Base-by-base conservation (phyloP, 495 filamentous ascomycete genomes). In the Viridothelium virens region DNA sequence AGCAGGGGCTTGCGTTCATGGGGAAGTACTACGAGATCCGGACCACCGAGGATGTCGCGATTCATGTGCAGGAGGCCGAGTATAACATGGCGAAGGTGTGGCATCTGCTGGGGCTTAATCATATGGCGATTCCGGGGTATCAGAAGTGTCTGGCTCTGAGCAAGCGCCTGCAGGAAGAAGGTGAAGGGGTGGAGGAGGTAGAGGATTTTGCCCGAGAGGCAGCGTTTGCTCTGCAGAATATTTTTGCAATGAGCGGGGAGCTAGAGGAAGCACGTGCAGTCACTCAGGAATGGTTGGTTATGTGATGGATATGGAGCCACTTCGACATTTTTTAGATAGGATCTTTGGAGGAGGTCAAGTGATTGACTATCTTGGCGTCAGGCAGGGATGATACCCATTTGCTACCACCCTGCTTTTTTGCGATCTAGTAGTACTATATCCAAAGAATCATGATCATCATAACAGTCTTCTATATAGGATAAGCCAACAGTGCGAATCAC, bases 31-130 rank as follows among this genome's bases (percentile, higher is more conserved):
- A 90, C 69, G 75, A 87, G 1, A 63, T 85, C 63, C 72, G 87
- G 25, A 71, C 73, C 46, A 65, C 76, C 74, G 36, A 73, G 63
- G 63, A 69, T 16, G 37, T 77, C 1, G 70, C 77, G n/a, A 74
- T 79, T 48, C 82, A 87, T 70, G 74, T 79, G 56, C 89, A 92
- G 74, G 94, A 97, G 75, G 90, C 91, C 31, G 89, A 96, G 67
- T 97, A 89, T 76, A 97, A 98, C 71, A 82, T 92, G 56, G 94
- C 85, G 25, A 82, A 91, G 12, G 83, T 88, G 2, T 96, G 88
- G 75, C 90, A 96, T 71, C 78, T 89, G 46, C 82, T 97, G 9
- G 91, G 92, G 1, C 75, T 97, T 39, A 79, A 81, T 14, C 89
- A 92, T 73, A 74, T 96, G 14, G 93, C 94, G 2, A 78, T 90